Evolutionary conservation across 2,329 filamentous ascomycete genomes (phyloP), one percentile per base, ranked within the genome.

Genomic region (Blastomyces gilchristii): DNA sequence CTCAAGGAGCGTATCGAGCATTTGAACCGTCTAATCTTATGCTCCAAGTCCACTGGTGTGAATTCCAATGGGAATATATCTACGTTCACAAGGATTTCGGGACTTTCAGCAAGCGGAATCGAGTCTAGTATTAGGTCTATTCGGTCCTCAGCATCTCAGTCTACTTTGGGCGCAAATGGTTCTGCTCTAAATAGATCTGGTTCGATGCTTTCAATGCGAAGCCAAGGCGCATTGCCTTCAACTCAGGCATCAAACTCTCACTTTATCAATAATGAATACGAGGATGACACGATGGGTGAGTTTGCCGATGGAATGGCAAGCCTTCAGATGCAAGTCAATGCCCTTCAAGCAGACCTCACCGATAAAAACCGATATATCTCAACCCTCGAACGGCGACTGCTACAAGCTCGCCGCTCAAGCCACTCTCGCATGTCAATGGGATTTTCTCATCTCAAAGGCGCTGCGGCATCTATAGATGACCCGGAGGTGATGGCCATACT

Each of bases 1-100:
- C 79, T 99, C 62, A 99, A 97, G 75, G 94, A 99, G 79, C 87
- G 94, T 39, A 99, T 99, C 69, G 92, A 97, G 73, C 94, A 99
- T 75, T 81, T 99, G 57, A 99, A 97, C 76, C 87, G 93, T 58
- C 81, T 99, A 59, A 97, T 99, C 67, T 79, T 99, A 64, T 96
- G 91, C 73, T 97, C 93, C 18, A 97, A 97, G 73, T 97, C 93
- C 5, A 89, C 90, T 6, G 94, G 94, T 5, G 94, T 99, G 62
- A 99, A 99, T 75, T 82, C 81, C 41, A 87, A 87, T 68, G 87
- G 88, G 28, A 86, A 87, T 0, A 86, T 86, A 68, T 90, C 87
- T 68, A 83, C 87, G 1, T 78, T 91, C 65, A 82, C 87, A 63
- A 81, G 82, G 68, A 83, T 88, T 68, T 81, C 82, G 11, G 81